Base-by-base conservation (phyloP, 176 grass and related monocot genomes). In the Carex myosuroides region DNA sequence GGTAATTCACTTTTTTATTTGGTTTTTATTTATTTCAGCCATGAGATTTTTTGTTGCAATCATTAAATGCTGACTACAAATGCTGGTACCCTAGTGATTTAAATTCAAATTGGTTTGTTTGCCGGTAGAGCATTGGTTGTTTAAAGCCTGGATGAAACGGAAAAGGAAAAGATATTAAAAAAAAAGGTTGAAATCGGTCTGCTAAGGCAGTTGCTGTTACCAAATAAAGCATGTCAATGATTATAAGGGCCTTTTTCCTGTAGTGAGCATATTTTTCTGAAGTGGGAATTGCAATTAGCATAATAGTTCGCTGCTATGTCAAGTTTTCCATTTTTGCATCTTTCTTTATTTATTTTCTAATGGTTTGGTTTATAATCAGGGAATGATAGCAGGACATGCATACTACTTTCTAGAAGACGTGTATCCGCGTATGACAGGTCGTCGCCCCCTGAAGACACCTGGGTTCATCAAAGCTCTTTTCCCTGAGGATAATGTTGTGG, bases 401-500 rank as follows among this genome's bases (percentile, higher is more conserved):
- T 99, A 99, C 77, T 99, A 99, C 76, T 99, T 94, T 78, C 88
- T 99, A 26, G 91, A 93, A 89, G 88, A 99, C 52, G 97, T 99
- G 12, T 99, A 99, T 79, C 97, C 97, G 1, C 77, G 87, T 33
- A 99, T 99, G 90, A 92, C 97, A 14, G 93, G 91, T 4, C 88
- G 97, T 2, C 93, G 84, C 3, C 97, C 91, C 48, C 83, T 99
- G 71, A 96, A 88, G 85, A 99, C 97, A 24, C 97, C 97, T 30
- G 76, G 80, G 0, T 99, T 99, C 84, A 99, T 99, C 79, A 99
- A 89, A 85, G 97, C 90, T 6, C 78, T 99, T 24, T 99, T 99
- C 83, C 85, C 91, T 17, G 91, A 99, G 9, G 97, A 96, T 32
- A 83, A 90, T 80, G 90, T 96, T 79, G 88, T 94, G 0, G 32